phyloP scores from a whole-genome alignment of 2,329 filamentous ascomycete genomes.

The Metarhizium guizhouense region DNA sequence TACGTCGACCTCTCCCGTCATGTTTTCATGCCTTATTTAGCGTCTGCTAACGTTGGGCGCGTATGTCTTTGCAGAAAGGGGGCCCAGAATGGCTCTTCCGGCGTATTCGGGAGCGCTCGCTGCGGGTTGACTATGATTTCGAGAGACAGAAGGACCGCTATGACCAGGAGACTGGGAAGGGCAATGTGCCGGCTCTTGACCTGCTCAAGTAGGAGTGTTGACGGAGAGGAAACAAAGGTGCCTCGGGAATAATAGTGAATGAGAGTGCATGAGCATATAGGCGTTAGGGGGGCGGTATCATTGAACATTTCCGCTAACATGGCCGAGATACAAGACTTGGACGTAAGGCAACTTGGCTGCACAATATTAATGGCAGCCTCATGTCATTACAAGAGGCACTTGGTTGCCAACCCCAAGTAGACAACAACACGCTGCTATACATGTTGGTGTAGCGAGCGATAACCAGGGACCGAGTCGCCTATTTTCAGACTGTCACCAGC shows the following conservation, averaged over 20 bases:
- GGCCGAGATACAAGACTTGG: no score
- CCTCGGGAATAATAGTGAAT: not conserved
- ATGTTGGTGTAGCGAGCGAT: no score
- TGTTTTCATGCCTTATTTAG: not conserved
- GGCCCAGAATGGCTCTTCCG: slow-evolving; percentile 13
- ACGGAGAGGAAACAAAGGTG: not conserved
- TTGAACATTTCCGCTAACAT: no score
- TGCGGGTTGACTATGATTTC: slow-evolving; percentile 1
- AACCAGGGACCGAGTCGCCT: no score
- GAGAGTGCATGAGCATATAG: not conserved
- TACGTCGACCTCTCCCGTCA: slow-evolving; percentile 8
- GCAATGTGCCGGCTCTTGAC: not conserved
- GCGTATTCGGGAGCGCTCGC: slow-evolving; percentile 7
- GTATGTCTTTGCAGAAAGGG: slow-evolving; percentile 7
- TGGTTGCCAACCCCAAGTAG: no score
- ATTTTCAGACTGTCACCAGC: no score
- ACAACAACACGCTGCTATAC: no score
- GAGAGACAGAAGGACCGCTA: slow-evolving; percentile 4
- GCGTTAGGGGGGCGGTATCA: not conserved
- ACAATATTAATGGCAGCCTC: no score
- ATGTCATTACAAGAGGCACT: no score
- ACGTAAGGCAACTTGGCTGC: no score
- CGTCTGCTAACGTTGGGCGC: not conserved
- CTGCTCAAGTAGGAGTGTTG: not conserved
- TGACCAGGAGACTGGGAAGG: slow-evolving; percentile 1